Base-by-base conservation (phyloP, 805 yeast genomes). In the Candida parachauliodes region DNA sequence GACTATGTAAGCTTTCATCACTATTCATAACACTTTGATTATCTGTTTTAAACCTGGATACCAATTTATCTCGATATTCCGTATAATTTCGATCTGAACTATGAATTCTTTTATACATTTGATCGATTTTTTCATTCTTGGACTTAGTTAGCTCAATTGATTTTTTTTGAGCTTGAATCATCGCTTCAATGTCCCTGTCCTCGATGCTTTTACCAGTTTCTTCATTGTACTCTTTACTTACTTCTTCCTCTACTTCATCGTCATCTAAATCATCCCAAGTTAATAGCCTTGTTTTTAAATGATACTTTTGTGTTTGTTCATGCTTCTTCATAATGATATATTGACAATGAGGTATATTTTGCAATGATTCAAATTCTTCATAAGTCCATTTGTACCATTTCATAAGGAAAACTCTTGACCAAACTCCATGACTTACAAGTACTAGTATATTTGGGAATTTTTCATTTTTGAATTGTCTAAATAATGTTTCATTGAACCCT, bases 331-430 rank as follows among this genome's bases (percentile, higher is more conserved):
- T 83, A 22, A 83, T 77, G 28, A 89, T 68, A 55, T 85, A 81
- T 46, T 81, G 79, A 51, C 96, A 91, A 55, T 89, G 93, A 1
- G 88, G 88, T 11, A 89, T 78, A 55, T 89, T 89, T 42, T 82
- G 74, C 44, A 89, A 70, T 32, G 81, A 72, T 60, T 89, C 97
- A 59, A 88, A 89, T 54, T 81, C 79, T 55, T 88, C 96, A 53
- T 83, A 91, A 2, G 83, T 74, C 96, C 97, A 89, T 41, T 95
- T 68, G 56, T 79, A 89, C 96, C 96, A 89, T 51, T 88, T 85
- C 88, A 88, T 88, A 29, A 89, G 59, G 50, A 89, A 89, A 7
- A 89, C 97, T 28, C 97, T 68, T 3, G 94, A 84, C 91, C 95
- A 88, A 11, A 89, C 86, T 8, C 97, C 97, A 57, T 89, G 97